Conservation (phyloP, 1,284 basidiomycete species). For the Rhodotorula sp. region DNA sequence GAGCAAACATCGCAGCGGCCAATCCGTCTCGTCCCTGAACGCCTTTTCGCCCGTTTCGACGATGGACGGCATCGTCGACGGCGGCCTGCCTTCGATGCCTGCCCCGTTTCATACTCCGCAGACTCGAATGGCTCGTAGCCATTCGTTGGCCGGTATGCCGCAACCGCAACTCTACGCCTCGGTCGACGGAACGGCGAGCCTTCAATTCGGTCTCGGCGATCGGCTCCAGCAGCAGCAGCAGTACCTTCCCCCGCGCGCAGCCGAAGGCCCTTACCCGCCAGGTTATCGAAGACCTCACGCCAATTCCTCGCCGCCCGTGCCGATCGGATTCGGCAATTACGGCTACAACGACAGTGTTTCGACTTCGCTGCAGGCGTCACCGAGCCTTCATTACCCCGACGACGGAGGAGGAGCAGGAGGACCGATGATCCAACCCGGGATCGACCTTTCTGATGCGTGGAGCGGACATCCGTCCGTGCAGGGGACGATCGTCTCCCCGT, state of each 20-base stretch:
- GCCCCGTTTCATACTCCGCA: conserved; percentile 13
- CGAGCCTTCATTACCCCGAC: neutral
- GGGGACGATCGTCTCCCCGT: neutral
- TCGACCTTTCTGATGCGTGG: neutral
- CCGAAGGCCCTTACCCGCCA: neutral
- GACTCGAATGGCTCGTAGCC: conserved; percentile 14
- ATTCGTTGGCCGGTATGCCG: conserved; percentile 1
- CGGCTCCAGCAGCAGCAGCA: no score
- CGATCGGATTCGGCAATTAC: conserved; percentile 1
- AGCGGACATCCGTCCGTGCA: neutral
- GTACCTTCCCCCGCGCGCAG: neutral
- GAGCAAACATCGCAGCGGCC: conserved; percentile 37
- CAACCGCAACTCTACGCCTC: neutral
- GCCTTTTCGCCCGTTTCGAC: conserved; percentile 15
- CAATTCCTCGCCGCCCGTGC: conserved; percentile 20
- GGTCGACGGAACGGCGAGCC: neutral
- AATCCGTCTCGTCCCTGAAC: conserved; percentile 30
- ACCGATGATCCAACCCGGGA: neutral
- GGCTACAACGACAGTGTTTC: neutral
- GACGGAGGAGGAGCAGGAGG: no score
- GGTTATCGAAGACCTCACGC: conserved; percentile 17
- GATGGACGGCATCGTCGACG: conserved; percentile 14
- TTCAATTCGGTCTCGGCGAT: no score
- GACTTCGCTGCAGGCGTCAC: neutral
- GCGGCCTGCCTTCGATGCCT: neutral